Evolutionary conservation across 352 stramenopile species (phyloP), one percentile per base, ranked within the genome.

Genomic region (Globisporangium abappressorium): DNA sequence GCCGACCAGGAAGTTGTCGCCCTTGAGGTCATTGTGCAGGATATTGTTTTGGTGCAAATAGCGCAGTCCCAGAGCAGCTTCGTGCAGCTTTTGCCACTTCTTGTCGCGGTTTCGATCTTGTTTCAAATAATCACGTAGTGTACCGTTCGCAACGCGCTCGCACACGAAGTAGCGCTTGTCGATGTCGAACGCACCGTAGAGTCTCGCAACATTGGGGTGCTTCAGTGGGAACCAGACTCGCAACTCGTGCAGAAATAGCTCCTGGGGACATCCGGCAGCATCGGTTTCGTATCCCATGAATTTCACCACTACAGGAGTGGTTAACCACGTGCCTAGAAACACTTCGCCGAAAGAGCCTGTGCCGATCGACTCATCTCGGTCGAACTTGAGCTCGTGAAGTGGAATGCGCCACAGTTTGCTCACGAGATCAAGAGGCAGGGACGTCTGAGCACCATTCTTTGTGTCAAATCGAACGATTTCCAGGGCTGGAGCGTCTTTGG

Each of bases 41-140:
- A 71, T 47, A 49, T 53, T 63, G 3, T 58, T 53, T 0, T 36
- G 18, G 55, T 71, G 66, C 30, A 71, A 15, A 20, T 54, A 47
- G 18, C 8, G 51, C 8, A 71, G 60, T 11, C 66, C 66, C 3
- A 33, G 51, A 20, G 66, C 66, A 8, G 43, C 54, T 15, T 71
- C 51, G 36, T 41, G 30, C 18, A 71, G 56, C 58, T 63, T 71
- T 47, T 62, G 47, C 66, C 66, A 71, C 33, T 26, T 51, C 28
- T 38, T 51, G 34, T 12, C 26, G 38, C 5, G 15, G 41, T 63
- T 55, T 15, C 20, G 18, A 2, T 30, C 28, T 11, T 7, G 24
- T n/a, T 47, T 46, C 38, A 69, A 26, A 22, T 49, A 62, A n/a
- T 33, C 24, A 1, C 43, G 38, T 15, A 63, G n/a, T 28, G 62